Evolutionary conservation across 371 early-diverging fungal genomes (phyloP), one percentile per base, ranked within the genome.

Genomic region (Mucor irregularis): DNA sequence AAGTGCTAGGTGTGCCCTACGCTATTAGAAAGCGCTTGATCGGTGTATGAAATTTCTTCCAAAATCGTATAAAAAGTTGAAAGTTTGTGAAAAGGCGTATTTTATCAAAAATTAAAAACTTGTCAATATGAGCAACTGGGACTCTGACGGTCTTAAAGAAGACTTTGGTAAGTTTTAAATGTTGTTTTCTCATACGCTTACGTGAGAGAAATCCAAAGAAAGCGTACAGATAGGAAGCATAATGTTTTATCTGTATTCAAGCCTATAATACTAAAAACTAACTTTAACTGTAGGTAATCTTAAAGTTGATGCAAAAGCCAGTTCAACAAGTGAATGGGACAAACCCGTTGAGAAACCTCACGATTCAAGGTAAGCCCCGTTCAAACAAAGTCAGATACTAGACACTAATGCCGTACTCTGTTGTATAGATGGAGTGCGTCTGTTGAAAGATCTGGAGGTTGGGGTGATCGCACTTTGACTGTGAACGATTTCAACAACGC

Each of bases 91-190:
- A n/a, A n/a, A n/a, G n/a, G n/a, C n/a, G n/a, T n/a, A n/a, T n/a
- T n/a, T n/a, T n/a, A n/a, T n/a, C n/a, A n/a, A n/a, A n/a, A n/a
- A n/a, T n/a, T n/a, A n/a, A n/a, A n/a, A n/a, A n/a, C n/a, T n/a
- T n/a, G n/a, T n/a, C n/a, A 45, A 17, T 33, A 60, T 60, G 61
- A 60, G 61, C 37, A 47, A 54, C 21, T 60, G 61, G 61, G 38
- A 42, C 22, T 17, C 47, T 19, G 22, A 42, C 6, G 48, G 54
- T 2, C 34, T 60, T 13, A 24, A 33, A 26, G 42, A 53, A 26
- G 25, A 47, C 16, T 53, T 53, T 26, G 42, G 61, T 60, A 60
- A 37, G 19, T 34, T 50, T 24, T n/a, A 7, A 16, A 13, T 42
- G n/a, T n/a, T n/a, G n/a, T n/a, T n/a, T n/a, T n/a, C n/a, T n/a